Base-by-base conservation (phyloP, 352 stramenopile species). In the Phytophthora meadii region DNA sequence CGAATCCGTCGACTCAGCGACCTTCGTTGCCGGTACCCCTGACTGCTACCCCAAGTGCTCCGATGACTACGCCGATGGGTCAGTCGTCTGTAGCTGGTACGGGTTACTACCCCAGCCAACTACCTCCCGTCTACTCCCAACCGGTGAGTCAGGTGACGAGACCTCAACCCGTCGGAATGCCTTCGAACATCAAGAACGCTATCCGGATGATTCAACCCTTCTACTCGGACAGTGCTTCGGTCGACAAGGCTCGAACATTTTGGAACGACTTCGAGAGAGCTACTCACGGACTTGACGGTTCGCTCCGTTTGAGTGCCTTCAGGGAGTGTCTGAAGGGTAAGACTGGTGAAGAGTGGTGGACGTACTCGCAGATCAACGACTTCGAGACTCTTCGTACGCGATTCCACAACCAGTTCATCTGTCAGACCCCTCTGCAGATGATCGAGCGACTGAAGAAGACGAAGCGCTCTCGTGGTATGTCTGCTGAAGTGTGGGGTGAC, bases 401-500 rank as follows among this genome's bases (percentile, higher is more conserved):
- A 3, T 53, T 40, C 27, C 46, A 41, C 46, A 53, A 53, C 19
- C 25, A n/a, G 14, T 40, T 52, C 46, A 40, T 53, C 7, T 53
- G 46, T 10, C 46, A 53, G 27, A 53, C 46, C 5, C 46, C 46
- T 27, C 15, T 40, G 28, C 46, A 53, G 28, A 53, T 53, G 46
- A 53, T 53, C 5, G 45, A 51, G n/a, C 15, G 25, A 14, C 25
- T 51, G 7, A 51, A 51, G 25, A 51, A 10, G 6, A 15, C 45
- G 2, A 51, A 51, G 11, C 45, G 45, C 7, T 17, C 25, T 11
- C 10, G 25, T 17, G 45, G 45, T 5, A 51, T 51, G 45, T 24
- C 12, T 3, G 45, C 45, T 5, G 24, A 51, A 24, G 25, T 51
- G 24, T 51, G 45, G 45, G 25, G 11, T 11, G 45, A 39, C 12